phyloP scores from a whole-genome alignment of 2,329 filamentous ascomycete species.

The Blastomyces percursus region DNA sequence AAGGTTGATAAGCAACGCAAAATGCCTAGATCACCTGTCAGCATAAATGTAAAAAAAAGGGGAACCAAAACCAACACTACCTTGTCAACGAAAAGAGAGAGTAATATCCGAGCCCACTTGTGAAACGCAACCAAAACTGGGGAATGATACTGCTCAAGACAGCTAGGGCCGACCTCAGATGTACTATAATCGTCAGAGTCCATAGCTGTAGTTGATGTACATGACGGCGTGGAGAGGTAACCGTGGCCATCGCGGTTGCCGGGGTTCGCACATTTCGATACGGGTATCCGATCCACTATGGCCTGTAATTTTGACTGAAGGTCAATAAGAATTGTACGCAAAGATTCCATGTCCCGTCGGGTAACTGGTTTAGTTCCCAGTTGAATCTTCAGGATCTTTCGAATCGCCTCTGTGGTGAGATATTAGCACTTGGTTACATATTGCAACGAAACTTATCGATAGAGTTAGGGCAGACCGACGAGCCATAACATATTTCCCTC shows the following conservation, averaged over 20 bases:
- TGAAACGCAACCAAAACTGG: constrained; percentile 35
- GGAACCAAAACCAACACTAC: constrained; percentile 15
- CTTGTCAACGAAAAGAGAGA: constrained; percentile 38
- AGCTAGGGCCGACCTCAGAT: constrained; percentile 29
- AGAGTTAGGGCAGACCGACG: constrained; percentile 22
- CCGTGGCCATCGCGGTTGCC: constrained; percentile 9
- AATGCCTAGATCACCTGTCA: constrained; percentile 26
- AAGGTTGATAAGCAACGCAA: constrained; percentile 39
- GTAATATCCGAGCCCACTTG: constrained; percentile 37
- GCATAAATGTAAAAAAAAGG: not conserved
- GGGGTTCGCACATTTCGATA: constrained; percentile 5
- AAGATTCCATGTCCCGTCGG: constrained; percentile 35
- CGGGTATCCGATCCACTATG: constrained; percentile 35
- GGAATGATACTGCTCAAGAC: constrained; percentile 35
- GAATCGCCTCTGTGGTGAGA: constrained; percentile 27
- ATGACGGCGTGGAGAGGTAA: constrained; percentile 19
- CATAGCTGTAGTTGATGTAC: constrained; percentile 9
- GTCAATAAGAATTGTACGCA: constrained; percentile 32
- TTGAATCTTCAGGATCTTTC: constrained; percentile 35
- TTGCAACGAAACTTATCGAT: not conserved
- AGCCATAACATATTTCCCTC: constrained; percentile 37
- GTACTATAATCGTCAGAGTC: constrained; percentile 16
- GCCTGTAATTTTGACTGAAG: constrained; percentile 33
- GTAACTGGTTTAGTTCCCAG: constrained; percentile 36
- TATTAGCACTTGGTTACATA: not conserved